A percentile compares a stretch with the other conserved stretches of the same genome.
phyloP scores from a whole-genome alignment of 495 filamentous ascomycete genomes.

The Aspergillus wentii region DNA sequence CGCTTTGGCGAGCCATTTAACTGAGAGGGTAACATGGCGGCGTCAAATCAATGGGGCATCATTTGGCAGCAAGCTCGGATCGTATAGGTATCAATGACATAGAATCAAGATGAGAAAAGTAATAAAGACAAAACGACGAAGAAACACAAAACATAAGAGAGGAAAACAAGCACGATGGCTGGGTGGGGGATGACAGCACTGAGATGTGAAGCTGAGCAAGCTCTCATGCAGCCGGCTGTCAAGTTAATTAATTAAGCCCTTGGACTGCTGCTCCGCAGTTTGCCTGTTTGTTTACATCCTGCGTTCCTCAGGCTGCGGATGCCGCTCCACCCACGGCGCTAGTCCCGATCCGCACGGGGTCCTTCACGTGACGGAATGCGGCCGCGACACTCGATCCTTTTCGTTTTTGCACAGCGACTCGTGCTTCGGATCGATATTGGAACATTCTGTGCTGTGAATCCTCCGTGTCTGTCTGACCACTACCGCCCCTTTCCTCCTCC shows the following conservation, averaged over 20 bases:
- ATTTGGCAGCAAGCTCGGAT: constrained; percentile 12
- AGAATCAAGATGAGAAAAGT: neutral
- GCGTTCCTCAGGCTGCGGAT: constrained; percentile 32
- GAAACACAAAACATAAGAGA: neutral
- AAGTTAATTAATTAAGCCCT: too few relatives aligned
- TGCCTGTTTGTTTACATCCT: constrained; percentile 43
- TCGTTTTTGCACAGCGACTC: neutral
- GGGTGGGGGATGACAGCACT: constrained; percentile 7
- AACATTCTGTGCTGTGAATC: too few relatives aligned
- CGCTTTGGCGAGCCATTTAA: constrained; percentile 53
- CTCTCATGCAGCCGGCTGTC: too few relatives aligned
- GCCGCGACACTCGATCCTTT: constrained; percentile 16
- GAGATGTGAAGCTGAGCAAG: neutral
- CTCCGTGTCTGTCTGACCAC: too few relatives aligned
- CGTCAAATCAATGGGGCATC: constrained; percentile 28
- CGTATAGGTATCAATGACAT: constrained; percentile 9
- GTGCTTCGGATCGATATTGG: too few relatives aligned
- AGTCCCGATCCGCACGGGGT: constrained; percentile 19
- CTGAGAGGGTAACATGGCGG: constrained; percentile 41
- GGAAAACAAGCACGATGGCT: constrained; percentile 3
- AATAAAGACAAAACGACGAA: neutral
- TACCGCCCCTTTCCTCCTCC: too few relatives aligned
- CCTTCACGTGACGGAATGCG: constrained; percentile 22
- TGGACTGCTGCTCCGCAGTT: too few relatives aligned
- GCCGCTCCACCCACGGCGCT: constrained; percentile 30